Evolutionary conservation across 495 filamentous ascomycete genomes (phyloP), one percentile per base, ranked within the genome.

Genomic region (Glonium stellatum): DNA sequence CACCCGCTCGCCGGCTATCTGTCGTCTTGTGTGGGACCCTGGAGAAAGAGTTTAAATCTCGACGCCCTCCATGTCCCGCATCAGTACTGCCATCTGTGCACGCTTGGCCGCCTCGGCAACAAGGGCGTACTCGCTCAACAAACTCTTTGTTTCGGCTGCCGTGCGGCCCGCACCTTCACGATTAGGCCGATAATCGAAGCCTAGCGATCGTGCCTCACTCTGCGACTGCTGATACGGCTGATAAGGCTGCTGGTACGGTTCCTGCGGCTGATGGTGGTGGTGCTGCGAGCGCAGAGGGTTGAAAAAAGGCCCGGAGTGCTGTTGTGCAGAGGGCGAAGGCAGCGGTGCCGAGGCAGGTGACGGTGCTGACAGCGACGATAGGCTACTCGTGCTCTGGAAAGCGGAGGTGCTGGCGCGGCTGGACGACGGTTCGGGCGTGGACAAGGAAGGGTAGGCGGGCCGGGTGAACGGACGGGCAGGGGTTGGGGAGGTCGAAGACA

Each of bases 91-190:
- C 79, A 96, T 87, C 75, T 95, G 89, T 8, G 92, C 92, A 46
- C 92, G 81, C 70, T 95, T 95, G 53, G 90, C 92, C 2, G 92
- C 92, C 74, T 97, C 92, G n/a, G 92, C 92, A 13, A 97, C 82
- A 22, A 97, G 79, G 54, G 80, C 92, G 70, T 89, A 89, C 72
- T 95, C 87, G 60, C 84, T 81, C 53, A 91, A 74, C 70, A 87
- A 90, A 6, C 67, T 80, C 52, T 72, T 83, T 71, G 71, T 89
- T 36, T 75, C 77, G 27, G 75, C 79, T 8, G 76, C 77, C n/a
- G 59, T 67, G 49, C 55, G 54, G 34, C 62, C 60, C 10, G 64
- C 50, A 15, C 61, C 63, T 3, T 60, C 54, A 25, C 60, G 54
- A 22, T 56, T 60, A 18, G 62, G 63, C 31, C 54, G 55, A 54